Evolutionary conservation across 441 rosid genomes (phyloP), one percentile per base, ranked within the genome.

Genomic region (Aquilaria agallochum): DNA sequence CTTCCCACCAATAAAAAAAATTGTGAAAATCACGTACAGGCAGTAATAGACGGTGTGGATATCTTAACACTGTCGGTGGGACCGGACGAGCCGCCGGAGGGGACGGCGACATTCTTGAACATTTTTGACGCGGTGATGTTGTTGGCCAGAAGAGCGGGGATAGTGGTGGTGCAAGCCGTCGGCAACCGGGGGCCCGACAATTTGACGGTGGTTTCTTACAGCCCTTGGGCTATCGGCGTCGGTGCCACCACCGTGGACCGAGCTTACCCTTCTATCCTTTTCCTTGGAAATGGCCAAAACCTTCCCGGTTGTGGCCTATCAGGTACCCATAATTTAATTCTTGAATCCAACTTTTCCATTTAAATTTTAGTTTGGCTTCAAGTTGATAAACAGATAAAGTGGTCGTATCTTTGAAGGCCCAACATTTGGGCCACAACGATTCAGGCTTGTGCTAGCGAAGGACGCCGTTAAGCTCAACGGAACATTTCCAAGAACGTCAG

Each of bases 81-180:
- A 65, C 87, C 84, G 6, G 76, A 78, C 58, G 68, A 75, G 31
- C 83, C 84, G 32, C 90, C 94, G 11, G 82, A 76, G 54, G 84
- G 66, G 56, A 73, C 64, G 2, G 79, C 72, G 14, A 83, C 87
- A 4, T 68, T 87, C 47, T 72, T 87, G 15, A 70, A 84, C 40
- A 63, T 80, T 31, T 87, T 84, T 10, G 88, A 87, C 58, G 44
- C 80, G 0, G 72, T 69, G 49, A 69, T 84, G 85, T 60, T 84
- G 59, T 73, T 53, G 32, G 88, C 90, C 48, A 69, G 87, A 69
- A 77, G 79, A 59, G 90, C 90, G 0, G 87, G 90, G 1, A 77
- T 87, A 7, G 76, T 84, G 15, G 94, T 84, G 66, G 90, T 76
- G 32, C 88, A 87, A 72, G 94, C 90, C 6, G 88, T 69, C 15